A percentile compares a stretch with the other conserved stretches of the same genome.
Conservation (phyloP, 139 green algal species). For the Chlamydomonas sp. region DNA sequence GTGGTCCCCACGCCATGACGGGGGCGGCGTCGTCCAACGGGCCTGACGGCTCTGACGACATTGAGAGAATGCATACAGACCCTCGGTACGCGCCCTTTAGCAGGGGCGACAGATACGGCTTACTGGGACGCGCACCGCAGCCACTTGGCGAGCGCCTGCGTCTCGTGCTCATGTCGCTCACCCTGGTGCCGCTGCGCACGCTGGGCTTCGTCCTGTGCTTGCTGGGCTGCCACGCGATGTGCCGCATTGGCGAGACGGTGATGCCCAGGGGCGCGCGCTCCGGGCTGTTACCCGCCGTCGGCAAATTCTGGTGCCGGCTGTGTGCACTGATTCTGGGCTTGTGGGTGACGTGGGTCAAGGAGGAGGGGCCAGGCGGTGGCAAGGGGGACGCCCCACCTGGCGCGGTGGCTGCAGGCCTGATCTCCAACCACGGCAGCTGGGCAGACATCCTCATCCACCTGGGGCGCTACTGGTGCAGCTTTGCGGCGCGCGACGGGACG, state of each 20-base stretch:
- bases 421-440: constrained; percentile 74
- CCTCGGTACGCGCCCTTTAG: constrained; percentile 17
- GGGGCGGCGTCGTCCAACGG: too few relatives aligned
- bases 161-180: constrained; percentile 8
- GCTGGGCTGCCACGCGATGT: constrained; percentile 10
- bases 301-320: constrained; percentile 33
- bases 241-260: constrained; percentile 1
- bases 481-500: constrained; percentile 56
- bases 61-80: neutral
- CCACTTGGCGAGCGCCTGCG: neutral
- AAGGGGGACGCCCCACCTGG: neutral
- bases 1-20: too few relatives aligned
- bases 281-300: constrained; percentile 19
- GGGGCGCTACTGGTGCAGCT: constrained; percentile 53
- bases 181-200: constrained; percentile 11
- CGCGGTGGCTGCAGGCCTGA: constrained; percentile 34
- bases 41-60: too few relatives aligned
- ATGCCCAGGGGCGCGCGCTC: neutral
- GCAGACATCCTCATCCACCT: constrained; percentile 77
- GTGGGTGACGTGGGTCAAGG: neutral
- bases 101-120: constrained; percentile 15
- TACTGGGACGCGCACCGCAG: neutral
- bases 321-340: constrained; percentile 63
- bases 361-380: neutral
- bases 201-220: constrained; percentile 3